Evolutionary conservation across 345 rosid genomes (phyloP).

Genomic region (Salix dunnii): DNA sequence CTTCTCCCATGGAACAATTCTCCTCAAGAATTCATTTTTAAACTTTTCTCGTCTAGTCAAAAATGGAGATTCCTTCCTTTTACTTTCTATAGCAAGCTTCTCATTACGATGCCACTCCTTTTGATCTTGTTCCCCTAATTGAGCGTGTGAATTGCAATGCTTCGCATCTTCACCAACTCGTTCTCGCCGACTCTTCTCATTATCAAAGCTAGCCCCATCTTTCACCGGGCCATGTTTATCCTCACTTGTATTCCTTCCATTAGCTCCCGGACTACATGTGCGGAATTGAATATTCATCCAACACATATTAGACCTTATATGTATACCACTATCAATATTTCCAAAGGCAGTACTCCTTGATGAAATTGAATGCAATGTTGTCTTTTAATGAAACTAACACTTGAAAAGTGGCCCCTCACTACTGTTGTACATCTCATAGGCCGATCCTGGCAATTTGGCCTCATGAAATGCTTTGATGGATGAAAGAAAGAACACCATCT

Average conservation of each 20-base stretch:
- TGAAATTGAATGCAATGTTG: too few species aligned
- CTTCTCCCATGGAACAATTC: constrained; percentile 55
- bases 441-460: too few species aligned
- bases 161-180: constrained; percentile 30
- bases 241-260: constrained; percentile 80
- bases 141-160: constrained; percentile 59
- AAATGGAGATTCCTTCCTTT: constrained; percentile 72
- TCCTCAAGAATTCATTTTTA: constrained; percentile 68
- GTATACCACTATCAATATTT: constrained; percentile 17
- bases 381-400: too few species aligned
- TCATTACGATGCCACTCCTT: constrained; percentile 87
- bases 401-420: too few species aligned
- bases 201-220: constrained; percentile 40
- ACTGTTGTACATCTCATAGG: too few species aligned
- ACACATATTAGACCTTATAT: constrained; percentile 19
- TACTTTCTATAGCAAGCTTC: constrained; percentile 64
- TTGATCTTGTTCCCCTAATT: constrained; percentile 86
- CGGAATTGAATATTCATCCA: constrained; percentile 44
- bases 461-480: too few species aligned
- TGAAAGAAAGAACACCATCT: too few species aligned
- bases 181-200: constrained; percentile 38
- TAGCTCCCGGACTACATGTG: constrained; percentile 71
- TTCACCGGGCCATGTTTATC: constrained; percentile 50
- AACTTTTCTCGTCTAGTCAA: constrained; percentile 69
- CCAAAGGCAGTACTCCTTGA: too few species aligned